Evolutionary conservation across 495 filamentous ascomycete species (phyloP).

Genomic region (Podospora bellae-mahoneyi): DNA sequence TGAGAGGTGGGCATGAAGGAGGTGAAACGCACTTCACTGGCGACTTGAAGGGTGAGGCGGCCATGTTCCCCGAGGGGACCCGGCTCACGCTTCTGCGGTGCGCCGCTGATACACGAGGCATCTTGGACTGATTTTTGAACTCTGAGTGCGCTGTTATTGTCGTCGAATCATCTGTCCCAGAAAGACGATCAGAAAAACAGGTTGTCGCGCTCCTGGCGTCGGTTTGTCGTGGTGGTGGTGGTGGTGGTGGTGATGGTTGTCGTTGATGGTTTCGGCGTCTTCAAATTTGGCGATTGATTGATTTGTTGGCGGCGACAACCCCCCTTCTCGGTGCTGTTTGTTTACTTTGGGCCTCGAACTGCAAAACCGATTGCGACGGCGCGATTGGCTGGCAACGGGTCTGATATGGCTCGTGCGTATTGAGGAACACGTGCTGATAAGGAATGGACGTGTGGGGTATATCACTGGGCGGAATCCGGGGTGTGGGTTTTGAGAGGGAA

Average conservation of each 20-base stretch:
- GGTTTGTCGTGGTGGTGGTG: not conserved
- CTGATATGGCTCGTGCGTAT: not conserved
- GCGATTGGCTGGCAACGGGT: slow-evolving; percentile 4
- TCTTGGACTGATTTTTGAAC: slow-evolving; percentile 37
- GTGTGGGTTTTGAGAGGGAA: not conserved
- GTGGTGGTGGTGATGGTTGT: not conserved
- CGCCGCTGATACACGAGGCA: slow-evolving; percentile 70
- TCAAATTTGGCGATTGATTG: slow-evolving; percentile 1
- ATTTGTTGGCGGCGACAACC: not conserved
- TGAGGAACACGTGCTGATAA: slow-evolving; percentile 9
- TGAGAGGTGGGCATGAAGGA: too few relatives aligned
- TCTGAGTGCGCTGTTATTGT: not conserved
- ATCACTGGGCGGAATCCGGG: not conserved
- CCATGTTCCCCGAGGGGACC: slow-evolving; percentile 39
- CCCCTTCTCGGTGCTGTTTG: slow-evolving; percentile 11
- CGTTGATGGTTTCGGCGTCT: not conserved
- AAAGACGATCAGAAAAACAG: not conserved
- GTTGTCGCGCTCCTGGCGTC: not conserved
- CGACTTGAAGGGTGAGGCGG: slow-evolving; percentile 58
- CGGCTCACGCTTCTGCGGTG: slow-evolving; percentile 55
- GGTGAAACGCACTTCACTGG: slow-evolving; percentile 60
- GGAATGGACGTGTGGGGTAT: not conserved
- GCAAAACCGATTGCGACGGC: slow-evolving; percentile 4
- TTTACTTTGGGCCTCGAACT: slow-evolving; percentile 18
- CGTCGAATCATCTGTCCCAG: not conserved